These are phyloP conservation scores for Malus sieversii DNA, from an alignment of 306 rosid species.

Conservation along the genomic window DNA sequence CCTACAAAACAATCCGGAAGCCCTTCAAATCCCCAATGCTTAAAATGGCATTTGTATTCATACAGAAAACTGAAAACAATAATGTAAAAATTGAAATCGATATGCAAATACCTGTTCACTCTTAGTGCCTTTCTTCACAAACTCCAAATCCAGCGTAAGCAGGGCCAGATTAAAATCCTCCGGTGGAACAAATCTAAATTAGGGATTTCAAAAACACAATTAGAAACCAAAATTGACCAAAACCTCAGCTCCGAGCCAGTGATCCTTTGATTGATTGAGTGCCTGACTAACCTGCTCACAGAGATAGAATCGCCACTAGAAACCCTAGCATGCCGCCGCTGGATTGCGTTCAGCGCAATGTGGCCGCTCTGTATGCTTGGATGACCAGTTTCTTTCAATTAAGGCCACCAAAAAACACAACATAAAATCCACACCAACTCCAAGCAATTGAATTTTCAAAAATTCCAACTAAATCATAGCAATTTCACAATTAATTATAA, in stretches of 20 bases:
- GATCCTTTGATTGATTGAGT: not conserved
- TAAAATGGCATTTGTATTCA: not conserved
- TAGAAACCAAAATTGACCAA: not conserved
- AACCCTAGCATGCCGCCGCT: conserved; percentile 73
- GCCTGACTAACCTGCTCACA: conserved; percentile 43
- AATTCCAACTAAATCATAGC: not conserved
- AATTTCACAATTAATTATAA: not conserved
- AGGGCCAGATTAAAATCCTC: conserved; percentile 65
- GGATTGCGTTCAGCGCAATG: conserved; percentile 77
- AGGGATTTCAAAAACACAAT: conserved; percentile 1
- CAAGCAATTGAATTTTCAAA: not conserved
- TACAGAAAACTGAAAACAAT: not conserved
- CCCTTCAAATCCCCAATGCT: not conserved
- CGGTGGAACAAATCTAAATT: conserved; percentile 69
- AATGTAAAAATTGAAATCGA: not conserved
- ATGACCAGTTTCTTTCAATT: conserved; percentile 63
- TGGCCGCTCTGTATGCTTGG: conserved; percentile 47
- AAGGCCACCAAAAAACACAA: conserved; percentile 37
- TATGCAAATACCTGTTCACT: conserved; percentile 63
- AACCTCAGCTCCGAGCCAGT: not conserved
- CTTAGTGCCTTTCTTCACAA: conserved; percentile 60
- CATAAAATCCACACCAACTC: not conserved
- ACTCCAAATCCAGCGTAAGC: conserved; percentile 81
- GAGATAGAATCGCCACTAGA: conserved; percentile 55
- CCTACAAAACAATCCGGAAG: conserved; percentile 33